phyloP scores from a whole-genome alignment of 2,329 filamentous ascomycete genomes.

The Botrytis byssoidea region DNA sequence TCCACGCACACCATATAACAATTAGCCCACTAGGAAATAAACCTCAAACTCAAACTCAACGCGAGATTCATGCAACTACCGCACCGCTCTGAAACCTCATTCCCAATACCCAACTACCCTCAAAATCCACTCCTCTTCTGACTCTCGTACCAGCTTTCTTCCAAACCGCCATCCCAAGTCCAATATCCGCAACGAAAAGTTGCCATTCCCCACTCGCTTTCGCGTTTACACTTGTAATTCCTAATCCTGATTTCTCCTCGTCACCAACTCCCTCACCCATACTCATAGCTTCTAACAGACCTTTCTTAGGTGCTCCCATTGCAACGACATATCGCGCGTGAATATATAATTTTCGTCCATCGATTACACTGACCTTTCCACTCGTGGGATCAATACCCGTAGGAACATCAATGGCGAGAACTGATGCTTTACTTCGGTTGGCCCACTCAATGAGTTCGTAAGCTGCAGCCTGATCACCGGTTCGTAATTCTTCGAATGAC shows the following conservation, averaged over 20 bases:
- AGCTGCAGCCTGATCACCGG: constrained; percentile 76
- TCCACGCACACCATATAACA: neutral
- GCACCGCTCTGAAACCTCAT: constrained; percentile 46
- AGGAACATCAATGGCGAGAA: constrained; percentile 86
- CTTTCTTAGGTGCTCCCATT: constrained; percentile 82
- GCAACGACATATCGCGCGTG: constrained; percentile 80
- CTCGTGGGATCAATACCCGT: constrained; percentile 81
- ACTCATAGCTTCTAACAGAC: constrained; percentile 71
- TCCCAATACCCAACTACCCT: constrained; percentile 78
- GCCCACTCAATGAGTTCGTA: constrained; percentile 93
- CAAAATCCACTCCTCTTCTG: constrained; percentile 84
- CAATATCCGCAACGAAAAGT: constrained; percentile 82
- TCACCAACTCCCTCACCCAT: constrained; percentile 33
- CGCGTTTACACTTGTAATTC: constrained; percentile 16
- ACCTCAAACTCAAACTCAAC: neutral
- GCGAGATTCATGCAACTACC: constrained; percentile 7
- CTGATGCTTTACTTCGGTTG: constrained; percentile 79
- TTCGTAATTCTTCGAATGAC: constrained; percentile 83
- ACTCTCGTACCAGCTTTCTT: constrained; percentile 78
- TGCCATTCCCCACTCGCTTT: constrained; percentile 57
- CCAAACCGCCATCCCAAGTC: constrained; percentile 79
- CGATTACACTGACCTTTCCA: constrained; percentile 63
- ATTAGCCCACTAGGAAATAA: neutral
- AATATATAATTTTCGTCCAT: constrained; percentile 77
- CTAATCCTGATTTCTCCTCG: constrained; percentile 34